Base-by-base conservation (phyloP, 495 filamentous ascomycete genomes). In the Thozetella sp. region DNA sequence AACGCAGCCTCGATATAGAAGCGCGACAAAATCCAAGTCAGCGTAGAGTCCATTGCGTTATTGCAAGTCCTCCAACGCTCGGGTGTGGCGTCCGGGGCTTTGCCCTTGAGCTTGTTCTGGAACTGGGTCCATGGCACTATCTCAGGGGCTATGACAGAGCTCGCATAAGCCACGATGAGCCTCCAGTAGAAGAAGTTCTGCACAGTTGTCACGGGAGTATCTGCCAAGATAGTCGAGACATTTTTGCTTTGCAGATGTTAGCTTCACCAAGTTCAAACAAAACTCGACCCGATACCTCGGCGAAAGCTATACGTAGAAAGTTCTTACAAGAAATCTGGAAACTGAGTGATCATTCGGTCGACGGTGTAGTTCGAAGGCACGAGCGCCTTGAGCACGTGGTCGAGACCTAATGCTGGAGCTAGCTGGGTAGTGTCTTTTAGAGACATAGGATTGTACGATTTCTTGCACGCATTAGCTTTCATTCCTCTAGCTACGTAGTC, bases 61-160 rank as follows among this genome's bases (percentile, higher is more conserved):
- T 90, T 80, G 62, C 89, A 92, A 30, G 84, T 89, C 63, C 87
- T 81, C 89, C 89, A 92, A 56, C 89, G 75, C 51, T 92, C 89
- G 25, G 86, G 75, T 25, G 74, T 78, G 0, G 88, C 83, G 54
- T 89, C 74, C 1, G 87, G 84, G 55, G 90, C 87, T 71, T 66
- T 70, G 55, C 74, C 74, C 19, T 62, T 56, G 11, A 76, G 64
- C 37, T 64, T 43, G 51, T 71, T 90, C 24, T 76, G 75, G 65
- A 92, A 90, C 48, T 77, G 77, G 24, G 66, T 76, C 25, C 87
- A 81, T 22, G 89, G 86, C 53, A 80, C 74, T 37, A 89, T 59
- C 40, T 83, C 81, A 6, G 81, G 74, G 54, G 86, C 81, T 61
- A 90, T 84, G 54, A 91, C 75, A 48, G 71, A 75, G 60, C 78